Percentiles rank a stretch among this genome's conserved stretches.
phyloP scores from a whole-genome alignment of 2,329 filamentous ascomycete genomes.

The Neofusicoccum laricinum region DNA sequence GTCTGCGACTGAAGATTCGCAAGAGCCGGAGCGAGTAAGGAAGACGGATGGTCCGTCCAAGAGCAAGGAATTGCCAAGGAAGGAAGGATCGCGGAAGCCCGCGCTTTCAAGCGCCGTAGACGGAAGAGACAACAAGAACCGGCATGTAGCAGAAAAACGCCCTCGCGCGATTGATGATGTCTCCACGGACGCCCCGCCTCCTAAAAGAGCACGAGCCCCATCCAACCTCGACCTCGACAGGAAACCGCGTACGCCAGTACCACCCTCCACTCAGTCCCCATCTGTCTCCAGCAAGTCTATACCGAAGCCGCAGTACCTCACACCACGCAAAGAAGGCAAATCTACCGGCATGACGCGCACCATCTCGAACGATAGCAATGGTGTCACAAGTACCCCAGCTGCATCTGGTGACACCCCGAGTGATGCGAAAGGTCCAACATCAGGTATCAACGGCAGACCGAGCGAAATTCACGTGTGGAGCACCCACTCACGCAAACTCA shows the following conservation, averaged over 20 bases:
- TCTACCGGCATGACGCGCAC: conserved; percentile 35
- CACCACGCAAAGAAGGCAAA: conserved; percentile 35
- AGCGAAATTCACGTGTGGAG: conserved; percentile 36
- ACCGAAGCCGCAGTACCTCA: conserved; percentile 33
- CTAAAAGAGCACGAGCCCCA: conserved; percentile 32
- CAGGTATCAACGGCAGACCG: conserved; percentile 27
- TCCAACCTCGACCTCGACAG: conserved; percentile 26
- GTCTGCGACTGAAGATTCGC: background rate
- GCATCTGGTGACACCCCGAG: conserved; percentile 30
- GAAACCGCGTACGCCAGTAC: conserved; percentile 31
- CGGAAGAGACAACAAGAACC: conserved; percentile 2
- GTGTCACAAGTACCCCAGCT: conserved; percentile 30
- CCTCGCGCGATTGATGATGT: conserved; percentile 32
- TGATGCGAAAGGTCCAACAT: conserved; percentile 23
- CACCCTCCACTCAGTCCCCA: conserved; percentile 28
- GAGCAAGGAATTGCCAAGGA: conserved; percentile 5
- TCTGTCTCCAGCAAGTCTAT: conserved; percentile 28
- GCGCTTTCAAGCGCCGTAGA: background rate
- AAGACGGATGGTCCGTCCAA: background rate
- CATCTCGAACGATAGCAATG: conserved; percentile 32
- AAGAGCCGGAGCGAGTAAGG: conserved; percentile 13
- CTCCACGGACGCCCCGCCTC: background rate
- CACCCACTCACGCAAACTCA: conserved; percentile 38
- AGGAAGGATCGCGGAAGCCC: conserved; percentile 9
- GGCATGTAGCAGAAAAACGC: conserved; percentile 30